Conservation (phyloP, 2,329 filamentous ascomycete species). For the Cladosporium sphaerospermum region DNA sequence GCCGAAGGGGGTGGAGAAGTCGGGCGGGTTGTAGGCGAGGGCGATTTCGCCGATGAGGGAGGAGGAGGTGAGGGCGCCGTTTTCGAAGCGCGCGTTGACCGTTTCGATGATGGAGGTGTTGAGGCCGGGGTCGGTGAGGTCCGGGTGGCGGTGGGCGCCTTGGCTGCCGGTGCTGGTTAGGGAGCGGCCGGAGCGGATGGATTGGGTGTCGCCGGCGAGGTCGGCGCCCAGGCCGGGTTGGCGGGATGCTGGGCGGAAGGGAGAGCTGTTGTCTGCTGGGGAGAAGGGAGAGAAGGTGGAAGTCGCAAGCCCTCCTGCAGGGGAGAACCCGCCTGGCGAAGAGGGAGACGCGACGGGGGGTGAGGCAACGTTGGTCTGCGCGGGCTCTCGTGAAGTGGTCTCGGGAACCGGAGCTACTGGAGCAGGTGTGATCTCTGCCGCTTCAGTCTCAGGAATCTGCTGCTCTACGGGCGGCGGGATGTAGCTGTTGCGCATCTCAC, state of each 20-base stretch:
- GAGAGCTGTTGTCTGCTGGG: slow-evolving; percentile 23
- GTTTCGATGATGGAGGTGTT: slow-evolving; percentile 89
- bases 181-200: slow-evolving; percentile 82
- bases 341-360: slow-evolving; percentile 9
- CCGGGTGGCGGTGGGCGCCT: slow-evolving; percentile 64
- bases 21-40: slow-evolving; percentile 66
- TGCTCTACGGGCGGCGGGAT: slow-evolving; percentile 12
- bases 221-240: slow-evolving; percentile 38
- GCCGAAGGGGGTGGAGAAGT: slow-evolving; percentile 37
- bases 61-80: slow-evolving; percentile 62
- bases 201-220: slow-evolving; percentile 73
- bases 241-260: slow-evolving; percentile 25
- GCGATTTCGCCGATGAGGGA: slow-evolving; percentile 85
- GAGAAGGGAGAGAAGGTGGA: slow-evolving; percentile 27
- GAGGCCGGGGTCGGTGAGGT: slow-evolving; percentile 71
- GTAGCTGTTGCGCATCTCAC: slow-evolving; percentile 88
- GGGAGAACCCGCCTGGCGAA: slow-evolving; percentile 18
- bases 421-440: slow-evolving; percentile 7
- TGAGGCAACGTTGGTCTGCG: not conserved
- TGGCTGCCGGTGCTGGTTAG: slow-evolving; percentile 61
- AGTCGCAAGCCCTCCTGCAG: slow-evolving; percentile 15
- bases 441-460: not conserved
- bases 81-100: slow-evolving; percentile 76
- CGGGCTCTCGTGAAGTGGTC: not conserved
- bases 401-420: slow-evolving; percentile 15